Conservation (phyloP, 345 rosid species). For the Bruguiera parviflora region DNA sequence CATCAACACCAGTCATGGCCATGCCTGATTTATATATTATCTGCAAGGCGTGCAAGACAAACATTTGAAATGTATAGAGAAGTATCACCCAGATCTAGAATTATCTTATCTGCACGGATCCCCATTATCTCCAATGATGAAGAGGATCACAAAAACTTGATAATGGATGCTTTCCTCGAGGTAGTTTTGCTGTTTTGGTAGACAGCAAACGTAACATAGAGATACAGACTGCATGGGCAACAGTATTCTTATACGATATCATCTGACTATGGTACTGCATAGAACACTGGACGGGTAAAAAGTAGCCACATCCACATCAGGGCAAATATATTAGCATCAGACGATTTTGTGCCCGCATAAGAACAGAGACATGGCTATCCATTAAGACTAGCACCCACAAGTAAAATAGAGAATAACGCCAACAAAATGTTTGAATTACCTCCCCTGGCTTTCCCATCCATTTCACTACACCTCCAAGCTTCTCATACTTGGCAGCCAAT, state of each 20-base stretch:
- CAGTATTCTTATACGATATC: no score
- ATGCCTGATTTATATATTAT: constrained; percentile 79
- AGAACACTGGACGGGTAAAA: no score
- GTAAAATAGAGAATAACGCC: not conserved
- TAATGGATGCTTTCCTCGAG: no score
- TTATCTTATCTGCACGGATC: not conserved
- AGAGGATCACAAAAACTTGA: no score
- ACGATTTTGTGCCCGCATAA: not conserved
- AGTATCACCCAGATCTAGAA: not conserved
- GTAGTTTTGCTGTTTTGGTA: no score
- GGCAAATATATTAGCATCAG: no score
- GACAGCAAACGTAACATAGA: no score
- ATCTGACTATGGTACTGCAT: no score
- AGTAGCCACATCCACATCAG: no score
- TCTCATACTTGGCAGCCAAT: constrained; percentile 79
- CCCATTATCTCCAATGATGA: not conserved
- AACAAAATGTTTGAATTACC: constrained; percentile 36
- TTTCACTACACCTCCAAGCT: constrained; percentile 85
- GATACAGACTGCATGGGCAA: no score
- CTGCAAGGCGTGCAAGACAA: constrained; percentile 27
- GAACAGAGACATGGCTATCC: not conserved
- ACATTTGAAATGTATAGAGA: not conserved
- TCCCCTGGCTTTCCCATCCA: constrained; percentile 97
- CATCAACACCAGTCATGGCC: constrained; percentile 58
- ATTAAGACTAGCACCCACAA: no score